Evolutionary conservation across 164 flowering plant genomes (phyloP).

Genomic region (Berberis thunbergii): DNA sequence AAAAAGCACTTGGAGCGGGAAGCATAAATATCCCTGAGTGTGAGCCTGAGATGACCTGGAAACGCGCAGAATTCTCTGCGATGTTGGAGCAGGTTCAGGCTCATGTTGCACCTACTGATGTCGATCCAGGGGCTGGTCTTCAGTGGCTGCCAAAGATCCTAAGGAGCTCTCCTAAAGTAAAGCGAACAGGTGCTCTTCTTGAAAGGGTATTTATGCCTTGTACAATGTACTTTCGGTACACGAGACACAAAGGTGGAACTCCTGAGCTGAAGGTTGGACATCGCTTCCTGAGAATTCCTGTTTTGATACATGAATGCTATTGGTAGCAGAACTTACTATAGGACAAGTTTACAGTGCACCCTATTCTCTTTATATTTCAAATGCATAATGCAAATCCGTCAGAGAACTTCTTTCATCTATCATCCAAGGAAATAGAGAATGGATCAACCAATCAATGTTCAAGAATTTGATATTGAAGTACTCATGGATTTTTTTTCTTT

Average conservation of each 20-base stretch:
- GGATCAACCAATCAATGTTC: too few relatives aligned
- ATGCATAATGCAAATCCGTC: too few relatives aligned
- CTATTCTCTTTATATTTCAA: too few relatives aligned
- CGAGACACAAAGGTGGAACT: slow-evolving; percentile 97
- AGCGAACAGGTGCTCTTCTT: slow-evolving; percentile 98
- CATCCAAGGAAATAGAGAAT: too few relatives aligned
- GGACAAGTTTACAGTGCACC: too few relatives aligned
- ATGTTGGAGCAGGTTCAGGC: slow-evolving; percentile 99
- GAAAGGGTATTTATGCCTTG: slow-evolving; percentile 99
- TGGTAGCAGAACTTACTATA: too few relatives aligned
- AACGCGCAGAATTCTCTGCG: slow-evolving; percentile 82
- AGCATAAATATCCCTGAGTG: slow-evolving; percentile 47
- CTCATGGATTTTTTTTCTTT: too few relatives aligned
- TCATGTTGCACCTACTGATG: slow-evolving; percentile 99
- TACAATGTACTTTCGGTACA: slow-evolving; percentile 95
- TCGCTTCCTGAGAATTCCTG: neutral
- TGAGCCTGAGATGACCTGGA: slow-evolving; percentile 96
- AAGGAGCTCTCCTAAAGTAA: slow-evolving; percentile 83
- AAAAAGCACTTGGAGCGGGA: slow-evolving; percentile 79
- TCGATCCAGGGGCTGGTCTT: slow-evolving; percentile 98
- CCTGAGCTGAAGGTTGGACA: slow-evolving; percentile 77
- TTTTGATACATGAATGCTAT: too few relatives aligned
- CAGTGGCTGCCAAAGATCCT: slow-evolving; percentile 99
- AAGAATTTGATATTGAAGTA: too few relatives aligned
- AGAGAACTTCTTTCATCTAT: too few relatives aligned